Conservation (phyloP, 2,329 filamentous ascomycete genomes). For the Colletotrichum aenigma region DNA sequence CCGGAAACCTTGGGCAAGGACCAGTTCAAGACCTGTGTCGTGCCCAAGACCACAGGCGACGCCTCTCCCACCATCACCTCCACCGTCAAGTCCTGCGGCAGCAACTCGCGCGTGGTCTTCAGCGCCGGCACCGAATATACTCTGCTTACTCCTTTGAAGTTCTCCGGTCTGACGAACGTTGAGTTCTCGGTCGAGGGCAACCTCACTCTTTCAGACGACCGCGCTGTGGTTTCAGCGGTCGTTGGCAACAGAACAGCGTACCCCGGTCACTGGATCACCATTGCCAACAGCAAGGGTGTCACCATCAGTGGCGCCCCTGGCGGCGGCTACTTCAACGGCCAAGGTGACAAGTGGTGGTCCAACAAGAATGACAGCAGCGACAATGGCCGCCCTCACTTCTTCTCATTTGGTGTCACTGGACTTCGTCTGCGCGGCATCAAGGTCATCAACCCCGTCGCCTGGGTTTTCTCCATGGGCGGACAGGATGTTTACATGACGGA, state of each 20-base stretch:
- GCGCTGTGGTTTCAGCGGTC: not conserved
- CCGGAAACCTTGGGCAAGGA: not conserved
- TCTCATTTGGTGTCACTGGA: not conserved
- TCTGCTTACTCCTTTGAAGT: not conserved
- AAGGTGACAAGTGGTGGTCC: slow-evolving; percentile 12
- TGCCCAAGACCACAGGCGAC: not conserved
- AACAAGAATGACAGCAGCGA: not conserved
- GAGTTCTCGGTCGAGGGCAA: slow-evolving; percentile 3
- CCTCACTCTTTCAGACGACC: not conserved
- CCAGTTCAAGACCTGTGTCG: slow-evolving; percentile 6
- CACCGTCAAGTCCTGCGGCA: not conserved
- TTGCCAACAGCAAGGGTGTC: slow-evolving; percentile 6
- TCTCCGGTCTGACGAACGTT: slow-evolving; percentile 1
- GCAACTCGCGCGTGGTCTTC: not conserved
- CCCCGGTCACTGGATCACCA: slow-evolving; percentile 6
- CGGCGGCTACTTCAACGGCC: not conserved
- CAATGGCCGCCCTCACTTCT: slow-evolving; percentile 2
- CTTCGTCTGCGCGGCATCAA: not conserved
- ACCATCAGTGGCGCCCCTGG: not conserved
- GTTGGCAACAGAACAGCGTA: not conserved
- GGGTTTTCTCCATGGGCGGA: not conserved
- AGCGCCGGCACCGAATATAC: slow-evolving; percentile 1
- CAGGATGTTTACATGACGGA: slow-evolving; percentile 10
- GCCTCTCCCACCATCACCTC: not conserved
- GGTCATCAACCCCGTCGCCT: slow-evolving; percentile 1